Evolutionary conservation across 2,329 filamentous ascomycete genomes (phyloP), one percentile per base, ranked within the genome.

Genomic region (Pseudodiploospora longispora): DNA sequence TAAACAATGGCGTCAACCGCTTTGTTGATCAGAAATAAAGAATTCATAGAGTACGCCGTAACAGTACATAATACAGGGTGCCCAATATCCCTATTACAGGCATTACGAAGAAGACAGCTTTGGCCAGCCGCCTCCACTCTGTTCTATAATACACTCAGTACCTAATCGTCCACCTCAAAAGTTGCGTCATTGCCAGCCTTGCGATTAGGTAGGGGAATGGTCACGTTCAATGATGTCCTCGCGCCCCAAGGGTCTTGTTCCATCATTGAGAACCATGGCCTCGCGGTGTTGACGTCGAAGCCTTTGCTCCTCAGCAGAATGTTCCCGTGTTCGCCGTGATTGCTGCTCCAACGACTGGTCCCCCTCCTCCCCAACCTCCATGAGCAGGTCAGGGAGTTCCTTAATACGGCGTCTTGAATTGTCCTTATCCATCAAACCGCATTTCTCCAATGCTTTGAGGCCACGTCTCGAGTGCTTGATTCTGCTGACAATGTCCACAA

Each of bases 241-340:
- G 50, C 80, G 77, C 4, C 77, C 80, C 37, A 95, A 62, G 2
- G 86, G 84, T 30, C 83, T 75, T 27, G 79, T 87, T n/a, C 87
- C 86, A 56, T 95, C 88, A 56, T 89, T 91, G 45, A 95, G 70
- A 19, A 96, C 89, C 78, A 96, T 90, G 4, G 88, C 89, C 67
- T 95, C 88, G 52, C 89, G 76, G 57, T 91, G 77, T 40, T 87
- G 76, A 51, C 89, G 76, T 47, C 88, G 72, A 48, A 90, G 70
- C 42, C 83, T 77, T 55, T 86, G 82, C 60, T 91, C 86, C 58
- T 81, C 81, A 6, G 65, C 70, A 47, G 71, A 80, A 59, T 79
- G 75, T 46, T 78, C 75, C 47, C 71, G 55, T 2, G 61, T 58
- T 32, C 65, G 55, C 30, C 61, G 54, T 5, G 53, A 46, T 27